phyloP scores from a whole-genome alignment of 2,329 filamentous ascomycete species.

The Botrytis fabae region DNA sequence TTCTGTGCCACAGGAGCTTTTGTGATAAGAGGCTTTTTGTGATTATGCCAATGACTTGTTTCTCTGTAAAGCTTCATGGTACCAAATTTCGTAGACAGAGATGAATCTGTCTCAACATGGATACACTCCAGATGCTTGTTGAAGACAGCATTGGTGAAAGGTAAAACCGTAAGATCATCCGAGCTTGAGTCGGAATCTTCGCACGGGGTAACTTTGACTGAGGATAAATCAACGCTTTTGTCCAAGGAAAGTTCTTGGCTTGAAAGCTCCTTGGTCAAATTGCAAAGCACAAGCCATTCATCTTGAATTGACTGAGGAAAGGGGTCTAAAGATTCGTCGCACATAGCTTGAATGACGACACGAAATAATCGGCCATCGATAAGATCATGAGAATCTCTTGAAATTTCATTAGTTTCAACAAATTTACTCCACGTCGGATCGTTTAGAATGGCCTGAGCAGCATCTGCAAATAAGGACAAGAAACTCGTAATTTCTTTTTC shows the following conservation, averaged over 20 bases:
- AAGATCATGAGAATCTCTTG: conserved; percentile 54
- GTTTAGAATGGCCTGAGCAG: conserved; percentile 42
- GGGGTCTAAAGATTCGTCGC: conserved; percentile 26
- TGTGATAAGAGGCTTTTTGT: conserved; percentile 51
- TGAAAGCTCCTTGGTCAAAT: conserved; percentile 39
- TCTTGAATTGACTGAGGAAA: conserved; percentile 29
- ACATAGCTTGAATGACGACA: conserved; percentile 37
- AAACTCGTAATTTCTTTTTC: conserved; percentile 43
- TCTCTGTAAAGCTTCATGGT: conserved; percentile 48
- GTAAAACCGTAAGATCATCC: conserved; percentile 42
- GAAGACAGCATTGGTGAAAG: conserved; percentile 51
- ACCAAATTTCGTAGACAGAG: conserved; percentile 32
- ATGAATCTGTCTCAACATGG: conserved; percentile 41
- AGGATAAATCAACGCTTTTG: conserved; percentile 30
- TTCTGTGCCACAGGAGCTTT: conserved; percentile 47
- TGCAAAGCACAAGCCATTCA: conserved; percentile 35
- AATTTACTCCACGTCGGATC: conserved; percentile 34
- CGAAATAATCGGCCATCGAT: conserved; percentile 54
- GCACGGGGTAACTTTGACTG: conserved; percentile 25
- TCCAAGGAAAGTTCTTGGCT: conserved; percentile 40
- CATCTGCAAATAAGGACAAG: conserved; percentile 42
- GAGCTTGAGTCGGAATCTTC: conserved; percentile 26
- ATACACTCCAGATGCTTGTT: conserved; percentile 49
- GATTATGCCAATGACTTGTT: conserved; percentile 62
- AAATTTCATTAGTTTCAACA: conserved; percentile 31